These are phyloP conservation scores for Aspergillus phoenicis DNA, from an alignment of 2,329 filamentous ascomycete genomes.

Conservation along the genomic window DNA sequence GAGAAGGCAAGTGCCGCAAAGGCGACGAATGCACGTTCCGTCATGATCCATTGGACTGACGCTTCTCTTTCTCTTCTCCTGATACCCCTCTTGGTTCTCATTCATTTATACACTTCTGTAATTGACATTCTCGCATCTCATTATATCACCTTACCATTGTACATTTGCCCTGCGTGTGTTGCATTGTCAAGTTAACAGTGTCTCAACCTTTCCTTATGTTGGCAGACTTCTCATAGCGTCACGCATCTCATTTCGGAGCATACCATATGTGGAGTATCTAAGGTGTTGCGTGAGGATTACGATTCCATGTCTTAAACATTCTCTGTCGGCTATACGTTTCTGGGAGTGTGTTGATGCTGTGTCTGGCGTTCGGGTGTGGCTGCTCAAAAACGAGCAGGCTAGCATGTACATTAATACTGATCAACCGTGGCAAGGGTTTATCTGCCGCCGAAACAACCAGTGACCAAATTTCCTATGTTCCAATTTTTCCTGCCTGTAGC, in stretches of 20 bases:
- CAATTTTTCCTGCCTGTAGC: not conserved
- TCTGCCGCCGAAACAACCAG: not conserved
- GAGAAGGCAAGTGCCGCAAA: slow-evolving; percentile 57
- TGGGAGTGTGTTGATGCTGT: not conserved
- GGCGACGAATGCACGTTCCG: slow-evolving; percentile 55
- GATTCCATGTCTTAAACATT: not conserved
- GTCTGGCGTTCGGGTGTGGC: not conserved
- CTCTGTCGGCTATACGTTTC: not conserved
- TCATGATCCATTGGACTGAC: slow-evolving; percentile 40
- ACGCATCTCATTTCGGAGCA: slow-evolving; percentile 4
- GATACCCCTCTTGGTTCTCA: slow-evolving; percentile 21
- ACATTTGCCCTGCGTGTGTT: not conserved
- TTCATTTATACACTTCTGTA: slow-evolving; percentile 11
- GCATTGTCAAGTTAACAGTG: slow-evolving; percentile 1
- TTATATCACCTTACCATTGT: not conserved
- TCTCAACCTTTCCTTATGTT: not conserved
- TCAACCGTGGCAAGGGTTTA: not conserved
- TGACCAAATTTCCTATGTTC: not conserved
- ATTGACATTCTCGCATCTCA: slow-evolving; percentile 8
- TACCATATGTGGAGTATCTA: slow-evolving; percentile 7
- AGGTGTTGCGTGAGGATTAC: slow-evolving; percentile 15
- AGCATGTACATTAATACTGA: slow-evolving; percentile 9
- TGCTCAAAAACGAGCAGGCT: not conserved
- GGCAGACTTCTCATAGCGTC: not conserved
- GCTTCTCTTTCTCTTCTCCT: slow-evolving; percentile 9